phyloP scores from a whole-genome alignment of 176 grass and related monocot species.

The Eleusine indica region DNA sequence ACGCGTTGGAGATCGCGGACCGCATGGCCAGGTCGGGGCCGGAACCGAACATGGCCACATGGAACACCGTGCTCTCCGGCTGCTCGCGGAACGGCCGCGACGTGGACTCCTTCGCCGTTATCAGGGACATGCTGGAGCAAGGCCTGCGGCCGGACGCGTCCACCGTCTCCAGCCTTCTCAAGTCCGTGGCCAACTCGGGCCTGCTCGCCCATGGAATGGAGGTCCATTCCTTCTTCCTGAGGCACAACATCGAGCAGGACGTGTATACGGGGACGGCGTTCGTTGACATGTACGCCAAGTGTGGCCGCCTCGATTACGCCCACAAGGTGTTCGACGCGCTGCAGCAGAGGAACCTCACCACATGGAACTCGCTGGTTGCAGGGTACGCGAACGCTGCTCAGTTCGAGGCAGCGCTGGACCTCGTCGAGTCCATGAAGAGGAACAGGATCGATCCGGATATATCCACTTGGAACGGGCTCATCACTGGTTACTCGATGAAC shows the following conservation, averaged over 20 bases:
- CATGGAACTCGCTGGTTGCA: slow-evolving; percentile 81
- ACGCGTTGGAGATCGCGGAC: slow-evolving; percentile 60
- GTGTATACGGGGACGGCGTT: slow-evolving; percentile 70
- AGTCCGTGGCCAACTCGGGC: slow-evolving; percentile 53
- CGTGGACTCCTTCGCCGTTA: slow-evolving; percentile 48
- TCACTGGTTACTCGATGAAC: slow-evolving; percentile 67
- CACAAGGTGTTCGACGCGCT: slow-evolving; percentile 59
- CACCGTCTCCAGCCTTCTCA: slow-evolving; percentile 66
- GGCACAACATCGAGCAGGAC: slow-evolving; percentile 50
- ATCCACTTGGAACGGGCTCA: slow-evolving; percentile 85
- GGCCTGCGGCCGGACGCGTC: slow-evolving; percentile 54
- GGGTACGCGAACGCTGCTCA: slow-evolving; percentile 52
- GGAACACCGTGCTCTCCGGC: slow-evolving; percentile 81
- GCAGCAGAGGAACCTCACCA: slow-evolving; percentile 66
- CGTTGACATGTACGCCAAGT: slow-evolving; percentile 80
- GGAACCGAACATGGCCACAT: slow-evolving; percentile 61
- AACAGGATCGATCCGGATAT: slow-evolving; percentile 63
- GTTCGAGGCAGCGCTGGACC: slow-evolving; percentile 56
- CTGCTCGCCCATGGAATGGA: slow-evolving; percentile 53
- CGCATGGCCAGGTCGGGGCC: slow-evolving; percentile 51
- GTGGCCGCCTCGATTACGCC: slow-evolving; percentile 49
- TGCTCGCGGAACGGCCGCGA: slow-evolving; percentile 60
- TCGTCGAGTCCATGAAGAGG: slow-evolving; percentile 67
- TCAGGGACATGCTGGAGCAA: slow-evolving; percentile 46
- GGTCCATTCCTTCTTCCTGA: slow-evolving; percentile 64